Percentiles rank a stretch among this genome's conserved stretches.
Evolutionary conservation across 2,329 filamentous ascomycete genomes (phyloP).

Genomic region (Alternaria sp.): DNA sequence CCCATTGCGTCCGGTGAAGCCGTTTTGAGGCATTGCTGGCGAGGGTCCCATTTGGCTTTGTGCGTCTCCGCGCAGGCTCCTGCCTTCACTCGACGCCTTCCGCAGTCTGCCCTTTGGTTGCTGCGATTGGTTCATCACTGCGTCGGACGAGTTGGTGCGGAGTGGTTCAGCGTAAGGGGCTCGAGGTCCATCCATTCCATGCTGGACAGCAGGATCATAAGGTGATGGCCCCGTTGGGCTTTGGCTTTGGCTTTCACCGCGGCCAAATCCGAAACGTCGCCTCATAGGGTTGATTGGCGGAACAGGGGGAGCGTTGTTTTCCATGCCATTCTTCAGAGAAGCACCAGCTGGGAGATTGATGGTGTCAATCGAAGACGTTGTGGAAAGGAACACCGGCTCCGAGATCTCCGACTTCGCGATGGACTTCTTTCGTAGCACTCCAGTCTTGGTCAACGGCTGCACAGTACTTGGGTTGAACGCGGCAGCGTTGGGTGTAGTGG

Average conservation of each 20-base stretch:
- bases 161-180: conserved; percentile 41
- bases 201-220: conserved; percentile 49
- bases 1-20: conserved; percentile 34
- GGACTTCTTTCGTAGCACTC: conserved; percentile 59
- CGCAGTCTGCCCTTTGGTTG: conserved; percentile 51
- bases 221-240: conserved; percentile 16
- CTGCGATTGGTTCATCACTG: conserved; percentile 44
- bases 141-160: conserved; percentile 54
- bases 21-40: conserved; percentile 37
- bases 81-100: conserved; percentile 60
- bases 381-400: conserved; percentile 62
- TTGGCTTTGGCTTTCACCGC: conserved; percentile 48
- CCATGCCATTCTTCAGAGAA: conserved; percentile 60
- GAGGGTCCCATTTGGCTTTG: conserved; percentile 31
- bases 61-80: conserved; percentile 54
- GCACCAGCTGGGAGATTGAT: conserved; percentile 64
- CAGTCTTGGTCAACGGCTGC: conserved; percentile 37
- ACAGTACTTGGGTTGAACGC: conserved; percentile 39
- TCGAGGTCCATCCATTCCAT: conserved; percentile 41
- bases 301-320: conserved; percentile 51
- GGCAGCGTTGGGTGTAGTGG: conserved; percentile 51
- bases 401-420: conserved; percentile 68
- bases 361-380: conserved; percentile 65
- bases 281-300: conserved; percentile 67
- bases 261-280: conserved; percentile 55